A percentile compares a stretch with the other conserved stretches of the same genome.
Evolutionary conservation across 2,329 filamentous ascomycete genomes (phyloP).

Genomic region (Phyllosticta citriasiana): DNA sequence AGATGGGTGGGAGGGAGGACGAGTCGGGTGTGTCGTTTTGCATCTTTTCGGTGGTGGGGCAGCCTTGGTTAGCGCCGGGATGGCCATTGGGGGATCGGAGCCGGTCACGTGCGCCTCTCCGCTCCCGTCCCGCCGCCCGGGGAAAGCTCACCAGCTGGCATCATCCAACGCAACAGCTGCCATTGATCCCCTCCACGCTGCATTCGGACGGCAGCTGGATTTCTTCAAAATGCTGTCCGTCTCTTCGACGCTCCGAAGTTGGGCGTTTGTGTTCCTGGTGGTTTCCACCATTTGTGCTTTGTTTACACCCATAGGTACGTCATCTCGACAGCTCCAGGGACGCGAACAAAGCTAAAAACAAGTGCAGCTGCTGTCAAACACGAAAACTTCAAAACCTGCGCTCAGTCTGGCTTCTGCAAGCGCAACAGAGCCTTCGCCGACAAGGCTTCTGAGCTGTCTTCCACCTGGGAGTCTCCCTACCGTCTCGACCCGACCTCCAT

Average conservation of each 20-base stretch:
- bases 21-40: slow-evolving; percentile 11
- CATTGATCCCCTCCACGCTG: slow-evolving; percentile 1
- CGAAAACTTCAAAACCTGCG: slow-evolving; percentile 93
- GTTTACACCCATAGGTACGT: slow-evolving; percentile 28
- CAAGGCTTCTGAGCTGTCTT: slow-evolving; percentile 52
- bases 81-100: slow-evolving; percentile 6
- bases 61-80: background rate
- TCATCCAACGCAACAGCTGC: background rate
- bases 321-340: slow-evolving; percentile 2
- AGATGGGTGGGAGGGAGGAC: slow-evolving; percentile 31
- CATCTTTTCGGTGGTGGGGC: slow-evolving; percentile 12
- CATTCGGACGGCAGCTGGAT: slow-evolving; percentile 8
- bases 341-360: slow-evolving; percentile 2
- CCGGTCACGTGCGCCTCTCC: slow-evolving; percentile 7
- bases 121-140: slow-evolving; percentile 1
- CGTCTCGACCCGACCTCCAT: slow-evolving; percentile 61
- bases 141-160: slow-evolving; percentile 7
- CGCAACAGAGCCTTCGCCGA: slow-evolving; percentile 89
- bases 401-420: slow-evolving; percentile 94
- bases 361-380: slow-evolving; percentile 61
- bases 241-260: slow-evolving; percentile 42
- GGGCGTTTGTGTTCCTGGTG: slow-evolving; percentile 45
- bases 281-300: slow-evolving; percentile 23
- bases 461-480: slow-evolving; percentile 73
- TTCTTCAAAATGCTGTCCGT: slow-evolving; percentile 10